These are phyloP conservation scores for Gardenia jasminoides DNA, from an alignment of 257 asterid genomes.

Conservation along the genomic window DNA sequence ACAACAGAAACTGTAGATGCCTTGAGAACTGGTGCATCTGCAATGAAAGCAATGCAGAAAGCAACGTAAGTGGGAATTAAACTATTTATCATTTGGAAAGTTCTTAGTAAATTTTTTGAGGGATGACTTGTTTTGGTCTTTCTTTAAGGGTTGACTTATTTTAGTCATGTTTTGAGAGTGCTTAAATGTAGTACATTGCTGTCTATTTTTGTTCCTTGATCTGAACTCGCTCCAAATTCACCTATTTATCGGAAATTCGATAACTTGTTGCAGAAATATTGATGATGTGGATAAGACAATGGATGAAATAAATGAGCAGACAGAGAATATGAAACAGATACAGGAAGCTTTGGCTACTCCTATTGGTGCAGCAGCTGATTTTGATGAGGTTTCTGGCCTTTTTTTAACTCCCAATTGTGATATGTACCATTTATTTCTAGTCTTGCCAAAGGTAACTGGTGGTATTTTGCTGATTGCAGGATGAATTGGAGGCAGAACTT, in stretches of 20 bases:
- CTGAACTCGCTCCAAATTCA: not conserved
- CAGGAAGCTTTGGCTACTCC: conserved; percentile 83
- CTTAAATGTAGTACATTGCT: not conserved
- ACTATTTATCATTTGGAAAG: not conserved
- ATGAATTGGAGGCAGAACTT: conserved; percentile 80
- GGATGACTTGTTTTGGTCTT: not conserved
- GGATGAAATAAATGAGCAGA: conserved; percentile 91
- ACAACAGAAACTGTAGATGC: conserved; percentile 59
- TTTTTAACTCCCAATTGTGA: not conserved
- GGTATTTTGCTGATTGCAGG: conserved; percentile 34
- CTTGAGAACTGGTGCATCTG: conserved; percentile 49
- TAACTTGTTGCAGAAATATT: conserved; percentile 51
- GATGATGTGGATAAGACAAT: conserved; percentile 91
- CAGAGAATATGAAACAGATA: conserved; percentile 81
- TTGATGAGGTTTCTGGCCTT: conserved; percentile 53
- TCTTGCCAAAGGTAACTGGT: not conserved
- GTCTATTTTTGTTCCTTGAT: not conserved
- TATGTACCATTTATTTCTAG: not conserved
- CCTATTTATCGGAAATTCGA: not conserved
- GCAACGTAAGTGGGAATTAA: conserved; percentile 38
- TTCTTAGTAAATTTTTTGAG: not conserved
- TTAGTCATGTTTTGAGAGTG: not conserved
- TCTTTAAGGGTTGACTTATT: not conserved
- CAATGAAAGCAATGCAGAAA: conserved; percentile 58
- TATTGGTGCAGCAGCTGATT: conserved; percentile 63